Evolutionary conservation across 1,284 basidiomycete species (phyloP).

Genomic region (Neolentinus lepideus): DNA sequence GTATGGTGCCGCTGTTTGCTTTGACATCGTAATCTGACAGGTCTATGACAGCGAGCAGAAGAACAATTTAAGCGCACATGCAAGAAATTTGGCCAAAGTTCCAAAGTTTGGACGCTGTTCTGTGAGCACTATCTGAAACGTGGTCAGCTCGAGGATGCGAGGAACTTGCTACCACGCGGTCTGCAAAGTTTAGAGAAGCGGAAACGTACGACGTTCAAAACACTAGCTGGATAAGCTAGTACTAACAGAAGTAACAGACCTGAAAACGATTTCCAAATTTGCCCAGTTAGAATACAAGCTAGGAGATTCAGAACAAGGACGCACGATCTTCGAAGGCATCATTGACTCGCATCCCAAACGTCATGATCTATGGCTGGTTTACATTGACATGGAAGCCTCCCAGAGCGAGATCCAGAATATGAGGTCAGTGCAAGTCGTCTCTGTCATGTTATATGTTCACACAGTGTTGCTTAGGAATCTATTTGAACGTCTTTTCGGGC

Average conservation of each 20-base stretch:
- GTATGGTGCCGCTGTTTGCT: slow-evolving; percentile 32
- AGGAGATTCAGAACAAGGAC: slow-evolving; percentile 91
- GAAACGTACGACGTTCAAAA: slow-evolving; percentile 61
- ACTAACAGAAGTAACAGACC: slow-evolving; percentile 43
- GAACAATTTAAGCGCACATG: slow-evolving; percentile 79
- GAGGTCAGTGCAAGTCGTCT: slow-evolving; percentile 36
- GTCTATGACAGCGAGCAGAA: slow-evolving; percentile 64
- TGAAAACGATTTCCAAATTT: slow-evolving; percentile 93
- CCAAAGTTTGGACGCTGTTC: slow-evolving; percentile 89
- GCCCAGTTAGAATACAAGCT: slow-evolving; percentile 94
- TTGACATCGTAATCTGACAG: background rate
- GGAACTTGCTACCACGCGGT: slow-evolving; percentile 83
- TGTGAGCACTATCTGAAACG: slow-evolving; percentile 75
- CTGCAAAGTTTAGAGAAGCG: slow-evolving; percentile 91
- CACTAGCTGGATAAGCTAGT: background rate
- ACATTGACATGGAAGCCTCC: slow-evolving; percentile 91
- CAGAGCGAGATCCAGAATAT: slow-evolving; percentile 73
- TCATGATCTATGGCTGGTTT: slow-evolving; percentile 94
- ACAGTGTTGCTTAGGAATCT: slow-evolving; percentile 48
- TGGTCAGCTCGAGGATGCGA: slow-evolving; percentile 71
- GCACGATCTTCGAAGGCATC: slow-evolving; percentile 95
- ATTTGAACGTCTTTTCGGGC: slow-evolving; percentile 75
- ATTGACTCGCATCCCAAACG: slow-evolving; percentile 92
- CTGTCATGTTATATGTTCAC: slow-evolving; percentile 2
- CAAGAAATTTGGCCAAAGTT: slow-evolving; percentile 91